Evolutionary conservation across 2,329 filamentous ascomycete species (phyloP).

Genomic region (Hypoxylon sp.): DNA sequence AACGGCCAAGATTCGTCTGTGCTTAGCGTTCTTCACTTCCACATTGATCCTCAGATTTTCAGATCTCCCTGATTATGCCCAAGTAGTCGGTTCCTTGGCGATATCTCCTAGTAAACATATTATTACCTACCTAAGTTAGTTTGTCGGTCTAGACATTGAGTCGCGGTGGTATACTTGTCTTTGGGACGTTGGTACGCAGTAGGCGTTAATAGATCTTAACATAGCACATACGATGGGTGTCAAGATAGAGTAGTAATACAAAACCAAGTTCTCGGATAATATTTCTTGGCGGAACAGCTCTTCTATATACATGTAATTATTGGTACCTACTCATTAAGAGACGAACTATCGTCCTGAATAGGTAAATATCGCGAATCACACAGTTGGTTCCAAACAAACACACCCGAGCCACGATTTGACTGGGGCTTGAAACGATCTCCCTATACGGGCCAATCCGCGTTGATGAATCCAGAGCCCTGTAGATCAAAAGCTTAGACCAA

Average conservation of each 20-base stretch:
- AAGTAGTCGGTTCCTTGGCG: background rate
- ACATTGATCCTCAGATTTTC: constrained; percentile 20
- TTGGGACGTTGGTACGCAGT: background rate
- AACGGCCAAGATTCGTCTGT: constrained; percentile 33
- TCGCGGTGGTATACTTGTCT: background rate
- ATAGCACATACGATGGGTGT: no score
- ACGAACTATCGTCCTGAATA: constrained; percentile 4
- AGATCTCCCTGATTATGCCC: background rate
- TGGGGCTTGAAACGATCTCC: constrained; percentile 35
- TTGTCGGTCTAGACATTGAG: background rate
- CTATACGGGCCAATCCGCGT: constrained; percentile 16
- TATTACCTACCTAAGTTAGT: background rate
- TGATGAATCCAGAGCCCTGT: constrained; percentile 13
- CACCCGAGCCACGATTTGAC: constrained; percentile 9
- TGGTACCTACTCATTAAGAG: background rate
- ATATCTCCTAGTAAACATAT: background rate
- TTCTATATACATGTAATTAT: background rate
- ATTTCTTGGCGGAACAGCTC: background rate
- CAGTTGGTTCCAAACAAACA: constrained; percentile 8
- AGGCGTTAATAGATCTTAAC: background rate
- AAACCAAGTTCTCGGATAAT: background rate
- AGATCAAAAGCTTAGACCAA: constrained; percentile 27
- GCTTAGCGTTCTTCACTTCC: constrained; percentile 12
- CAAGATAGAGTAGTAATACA: background rate
- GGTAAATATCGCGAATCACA: constrained; percentile 36